These are phyloP conservation scores for Turnera subulata DNA, from an alignment of 345 rosid species.

Conservation along the genomic window DNA sequence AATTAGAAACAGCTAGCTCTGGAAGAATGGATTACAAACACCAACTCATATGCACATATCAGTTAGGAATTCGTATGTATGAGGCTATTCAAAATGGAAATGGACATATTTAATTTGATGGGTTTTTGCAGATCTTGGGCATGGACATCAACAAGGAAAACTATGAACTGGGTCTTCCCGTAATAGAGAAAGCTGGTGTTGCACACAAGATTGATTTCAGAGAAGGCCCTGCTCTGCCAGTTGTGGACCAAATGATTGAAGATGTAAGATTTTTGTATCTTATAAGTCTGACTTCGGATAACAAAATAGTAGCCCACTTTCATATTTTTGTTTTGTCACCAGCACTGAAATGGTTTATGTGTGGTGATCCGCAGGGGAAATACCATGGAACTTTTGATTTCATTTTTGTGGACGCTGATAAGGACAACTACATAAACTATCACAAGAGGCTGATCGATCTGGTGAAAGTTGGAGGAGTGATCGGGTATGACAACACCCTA, in stretches of 20 bases:
- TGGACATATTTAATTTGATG: background rate
- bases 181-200: conserved; percentile 87
- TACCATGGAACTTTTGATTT: conserved; percentile 76
- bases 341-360: no score
- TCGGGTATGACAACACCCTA: conserved; percentile 96
- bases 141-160: conserved; percentile 92
- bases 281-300: no score
- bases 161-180: conserved; percentile 85
- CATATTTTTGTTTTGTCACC: no score
- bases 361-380: conserved; percentile 47
- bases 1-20: no score
- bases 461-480: conserved; percentile 82
- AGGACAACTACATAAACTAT: conserved; percentile 91
- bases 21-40: background rate
- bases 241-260: conserved; percentile 70
- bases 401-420: conserved; percentile 97
- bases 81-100: no score
- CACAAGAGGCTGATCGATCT: conserved; percentile 79
- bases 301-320: no score
- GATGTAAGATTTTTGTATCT: conserved; percentile 56
- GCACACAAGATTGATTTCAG: conserved; percentile 90
- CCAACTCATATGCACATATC: background rate
- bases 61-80: no score
- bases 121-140: conserved; percentile 65
- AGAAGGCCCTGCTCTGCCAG: conserved; percentile 98